Evolutionary conservation across 2,329 filamentous ascomycete genomes (phyloP).

Genomic region (Rutstroemia sydowiana): DNA sequence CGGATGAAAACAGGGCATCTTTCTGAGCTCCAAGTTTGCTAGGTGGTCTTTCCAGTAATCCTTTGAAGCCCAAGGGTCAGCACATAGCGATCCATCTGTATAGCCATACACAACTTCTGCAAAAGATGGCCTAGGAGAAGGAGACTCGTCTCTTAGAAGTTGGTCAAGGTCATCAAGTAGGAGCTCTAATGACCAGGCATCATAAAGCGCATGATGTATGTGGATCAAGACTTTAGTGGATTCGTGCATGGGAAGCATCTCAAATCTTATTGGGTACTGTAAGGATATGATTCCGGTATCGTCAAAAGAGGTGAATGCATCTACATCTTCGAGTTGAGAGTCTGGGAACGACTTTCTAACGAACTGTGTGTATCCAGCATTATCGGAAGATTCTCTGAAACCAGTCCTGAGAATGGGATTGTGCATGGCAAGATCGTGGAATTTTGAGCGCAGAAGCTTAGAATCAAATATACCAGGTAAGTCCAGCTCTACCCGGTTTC

Average conservation of each 20-base stretch:
- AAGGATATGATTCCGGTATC: slow-evolving; percentile 33
- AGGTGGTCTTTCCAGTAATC: slow-evolving; percentile 67
- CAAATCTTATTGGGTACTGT: slow-evolving; percentile 51
- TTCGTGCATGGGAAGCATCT: slow-evolving; percentile 36
- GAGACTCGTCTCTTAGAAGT: slow-evolving; percentile 28
- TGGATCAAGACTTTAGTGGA: slow-evolving; percentile 33
- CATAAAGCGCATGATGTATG: slow-evolving; percentile 79
- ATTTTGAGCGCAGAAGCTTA: slow-evolving; percentile 39
- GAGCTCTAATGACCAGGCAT: slow-evolving; percentile 87
- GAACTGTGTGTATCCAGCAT: slow-evolving; percentile 50
- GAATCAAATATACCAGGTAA: slow-evolving; percentile 29
- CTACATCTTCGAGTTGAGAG: slow-evolving; percentile 32
- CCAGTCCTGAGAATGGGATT: slow-evolving; percentile 70
- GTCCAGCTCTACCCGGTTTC: slow-evolving; percentile 66
- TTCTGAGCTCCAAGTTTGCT: slow-evolving; percentile 43
- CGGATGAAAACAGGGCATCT: slow-evolving; percentile 53
- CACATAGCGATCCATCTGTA: slow-evolving; percentile 20
- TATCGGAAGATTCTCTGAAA: slow-evolving; percentile 48
- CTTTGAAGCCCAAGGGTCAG: slow-evolving; percentile 36
- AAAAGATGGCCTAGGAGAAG: slow-evolving; percentile 48
- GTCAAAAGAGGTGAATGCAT: slow-evolving; percentile 35
- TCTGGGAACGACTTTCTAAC: slow-evolving; percentile 48
- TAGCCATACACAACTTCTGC: slow-evolving; percentile 48
- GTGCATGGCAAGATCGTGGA: slow-evolving; percentile 40
- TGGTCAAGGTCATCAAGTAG: slow-evolving; percentile 58